Base-by-base conservation (phyloP, 2,329 filamentous ascomycete genomes). In the Plenodomus tracheiphilus region DNA sequence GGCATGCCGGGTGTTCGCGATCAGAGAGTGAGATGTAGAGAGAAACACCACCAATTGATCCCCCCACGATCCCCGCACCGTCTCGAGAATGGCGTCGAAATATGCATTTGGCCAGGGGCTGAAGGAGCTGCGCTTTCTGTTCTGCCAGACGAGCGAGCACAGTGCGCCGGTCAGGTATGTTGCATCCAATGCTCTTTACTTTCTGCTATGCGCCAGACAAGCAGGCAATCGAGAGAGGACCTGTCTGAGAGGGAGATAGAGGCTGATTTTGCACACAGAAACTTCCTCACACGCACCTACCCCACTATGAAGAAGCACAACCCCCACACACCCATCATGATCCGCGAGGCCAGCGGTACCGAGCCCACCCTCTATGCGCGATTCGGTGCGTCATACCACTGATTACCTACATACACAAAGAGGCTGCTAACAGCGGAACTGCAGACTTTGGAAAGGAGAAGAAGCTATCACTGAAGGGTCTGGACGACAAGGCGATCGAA, bases 301-400 rank as follows among this genome's bases (percentile, higher is more conserved):
- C 94, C 94, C 39, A 94, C 89, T 52, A 97, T 99, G 93, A 99
- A 99, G 85, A 95, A 96, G 82, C 89, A 93, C 82, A 99, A 99
- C 80, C 94, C 94, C 48, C 80, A 89, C 75, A 92, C 84, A 41
- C 94, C 94, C 46, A 97, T 99, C 76, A 81, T 99, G 80, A 86
- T 99, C 69, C 89, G 94, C 71, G 94, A 97, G 80, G 94, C 93
- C 44, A 79, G 84, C 63, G 91, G 89, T 68, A 90, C 89, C 46
- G 79, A 88, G 72, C 93, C 94, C 58, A 88, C 85, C 74, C 85
- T 99, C 57, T 97, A 88, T 75, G 92, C 93, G 62, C 83, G 94
- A 85, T 99, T 95, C 73, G 93, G 91, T 96, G 75, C 67, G 85
- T 62, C 15, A 21, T 20, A 17, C 15, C 9, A 6, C 0, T 3